Base-by-base conservation (phyloP, 805 yeast genomes). In the Scheffersomyces amazonensis region DNA sequence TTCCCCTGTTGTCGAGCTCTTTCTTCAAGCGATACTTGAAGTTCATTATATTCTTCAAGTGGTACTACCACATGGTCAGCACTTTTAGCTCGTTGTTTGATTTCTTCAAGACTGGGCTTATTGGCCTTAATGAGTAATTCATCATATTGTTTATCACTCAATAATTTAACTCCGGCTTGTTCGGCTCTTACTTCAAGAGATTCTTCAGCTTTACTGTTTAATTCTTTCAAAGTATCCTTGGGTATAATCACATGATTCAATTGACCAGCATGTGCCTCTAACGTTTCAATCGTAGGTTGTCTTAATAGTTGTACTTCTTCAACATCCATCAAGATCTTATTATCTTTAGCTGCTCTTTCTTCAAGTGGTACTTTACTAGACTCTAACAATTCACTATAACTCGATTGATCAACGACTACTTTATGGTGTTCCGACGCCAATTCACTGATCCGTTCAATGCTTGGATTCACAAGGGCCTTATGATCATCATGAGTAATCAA, bases 101-200 rank as follows among this genome's bases (percentile, higher is more conserved):
- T 50, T 21, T 49, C 44, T 20, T 56, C 62, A 24, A 61, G 39
- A 3, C 61, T 46, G 8, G 62, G 61, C 39, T 54, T 62, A 21
- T 56, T 49, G 1, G 63, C 64, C 29, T 48, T 49, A 11, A 52
- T 35, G 11, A 59, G 48, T 32, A 68, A 50, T 2, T 41, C 45
- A 3, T 52, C 50, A 35, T 54, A 62, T 7, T 54, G 54, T 3
- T 32, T 23, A 16, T 38, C 30, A 11, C 44, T 29, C 5, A 54
- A 31, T 6, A 60, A 24, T 22, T 44, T 39, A 16, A 35, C 27
- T 6, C 42, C 36, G 1, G 35, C 37, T 8, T 32, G 25, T 20
- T 46, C 54, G 10, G 47, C 40, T n/a, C 19, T 15, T 23, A 36
- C 36, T 33, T 50, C 48, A 15, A 46, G 30, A 4, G 46, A 29